Evolutionary conservation across 164 flowering plant genomes (phyloP), one percentile per base, ranked within the genome.

Genomic region (Stephania cephalantha): DNA sequence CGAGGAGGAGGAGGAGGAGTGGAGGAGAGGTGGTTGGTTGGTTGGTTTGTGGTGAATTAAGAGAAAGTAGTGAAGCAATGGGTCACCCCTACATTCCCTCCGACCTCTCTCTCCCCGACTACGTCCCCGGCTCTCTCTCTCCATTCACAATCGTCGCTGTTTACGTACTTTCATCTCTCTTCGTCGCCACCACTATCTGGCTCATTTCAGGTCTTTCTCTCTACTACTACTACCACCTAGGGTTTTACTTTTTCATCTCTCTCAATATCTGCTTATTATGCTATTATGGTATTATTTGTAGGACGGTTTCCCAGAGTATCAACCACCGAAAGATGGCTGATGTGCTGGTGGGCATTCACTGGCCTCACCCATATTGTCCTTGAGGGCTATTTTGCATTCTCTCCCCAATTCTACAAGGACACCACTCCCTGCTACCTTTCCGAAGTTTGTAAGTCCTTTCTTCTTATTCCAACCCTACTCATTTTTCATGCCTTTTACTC

Each of bases 291-390:
- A 25, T 25, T 25, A 25, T 25, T 25, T 25, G 25, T 25, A 91
- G 97, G 95, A 20, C 73, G 84, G 9, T 76, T 74, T 4, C 72
- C 82, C 35, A 90, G 80, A 69, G 73, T 71, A 74, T 68, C 88
- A 7, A 90, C 87, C 77, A 73, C 77, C 13, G 93, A 95, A 75
- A 87, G 94, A 81, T 31, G 81, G 77, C 92, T 93, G 10, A 93
- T 95, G 97, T 93, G 97, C 84, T 95, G 99, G 99, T 95, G 95
- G 95, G 86, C 89, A 9, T 93, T 93, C 85, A 93, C 98, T 9
- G 99, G 99, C 73, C 86, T 95, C 18, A 93, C 90, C 35, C 99
- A 95, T 82, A 82, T 89, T 72, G 79, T 93, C 46, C 84, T 93
- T 50, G 99, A 95, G 84, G 99, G 98, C 18, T 93, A 90, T 78